Conservation (phyloP, 305 asterid genomes). For the Plantago lanceolata region DNA sequence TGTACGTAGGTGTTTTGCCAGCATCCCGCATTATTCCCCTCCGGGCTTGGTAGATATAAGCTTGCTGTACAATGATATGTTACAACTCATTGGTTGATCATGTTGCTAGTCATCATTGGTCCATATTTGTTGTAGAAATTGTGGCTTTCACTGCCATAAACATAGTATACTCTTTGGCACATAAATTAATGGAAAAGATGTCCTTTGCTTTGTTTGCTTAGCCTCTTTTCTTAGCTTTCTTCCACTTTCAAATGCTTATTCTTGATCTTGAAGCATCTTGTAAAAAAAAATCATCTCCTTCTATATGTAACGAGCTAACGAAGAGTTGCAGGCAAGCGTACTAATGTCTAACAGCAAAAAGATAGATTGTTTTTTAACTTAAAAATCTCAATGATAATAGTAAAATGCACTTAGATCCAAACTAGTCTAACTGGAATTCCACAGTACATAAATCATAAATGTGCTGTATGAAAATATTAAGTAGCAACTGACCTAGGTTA, state of each 20-base stretch:
- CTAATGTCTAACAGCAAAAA: no score
- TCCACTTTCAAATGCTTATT: no score
- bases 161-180: not conserved
- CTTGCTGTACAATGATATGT: conserved; percentile 15
- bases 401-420: no score
- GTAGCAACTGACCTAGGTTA: not conserved
- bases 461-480: no score
- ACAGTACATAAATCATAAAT: no score
- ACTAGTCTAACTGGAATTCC: no score
- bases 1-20: not conserved
- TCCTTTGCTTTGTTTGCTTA: not conserved
- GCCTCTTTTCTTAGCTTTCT: no score
- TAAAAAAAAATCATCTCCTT: no score
- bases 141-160: not conserved
- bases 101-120: not conserved
- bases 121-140: not conserved
- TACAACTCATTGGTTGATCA: conserved; percentile 22
- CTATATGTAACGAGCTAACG: no score
- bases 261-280: not conserved
- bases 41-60: conserved; percentile 13
- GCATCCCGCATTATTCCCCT: not conserved
- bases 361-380: no score
- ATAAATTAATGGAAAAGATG: not conserved
- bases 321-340: no score
- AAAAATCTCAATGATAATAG: no score